Evolutionary conservation across 306 rosid species (phyloP), one percentile per base, ranked within the genome.

Genomic region (Vigna nakashimae): DNA sequence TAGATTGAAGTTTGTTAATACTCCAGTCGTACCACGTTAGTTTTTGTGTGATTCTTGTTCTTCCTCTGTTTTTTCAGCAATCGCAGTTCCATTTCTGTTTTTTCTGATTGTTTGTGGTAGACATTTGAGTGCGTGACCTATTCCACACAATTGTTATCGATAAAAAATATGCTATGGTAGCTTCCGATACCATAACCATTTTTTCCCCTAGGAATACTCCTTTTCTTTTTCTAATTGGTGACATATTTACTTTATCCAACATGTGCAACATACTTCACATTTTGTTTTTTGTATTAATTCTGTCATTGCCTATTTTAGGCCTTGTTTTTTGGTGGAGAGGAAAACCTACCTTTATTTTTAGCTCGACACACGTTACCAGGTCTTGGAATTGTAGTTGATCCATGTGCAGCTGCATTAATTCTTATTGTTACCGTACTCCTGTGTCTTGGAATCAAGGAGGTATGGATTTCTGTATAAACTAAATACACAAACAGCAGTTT

Each of bases 371-470:
- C 89, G 67, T 75, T 91, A 69, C 87, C 92, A 15, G 82, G 80
- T 75, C 82, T 91, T 65, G 96, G 79, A 51, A 45, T 85, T 75
- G 91, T 88, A 73, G 93, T 88, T 80, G 96, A 91, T 77, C 96
- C 96, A 14, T 88, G 89, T 76, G 96, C 96, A 73, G 88, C 96
- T 24, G 82, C 69, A 36, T 73, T 89, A 70, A 80, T 88, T 77
- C 68, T 91, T 77, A 22, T 87, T 56, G 89, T 91, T 53, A 82
- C 96, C 46, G 6, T 86, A 64, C 87, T 87, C 58, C 65, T 91
- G 82, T 91, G 92, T 76, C 74, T 84, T 65, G 96, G 96, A 76
- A 91, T 89, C 77, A 88, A 87, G 83, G 91, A 87, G 91, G 96
- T 88, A 78, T 26, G 63, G 30, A 6, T 50, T 83, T 57, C 70